Percentiles rank a stretch among this genome's conserved stretches.
These are phyloP conservation scores for Chaetomiaceae sp. DNA, from an alignment of 2,329 filamentous ascomycete species.

Conservation along the genomic window DNA sequence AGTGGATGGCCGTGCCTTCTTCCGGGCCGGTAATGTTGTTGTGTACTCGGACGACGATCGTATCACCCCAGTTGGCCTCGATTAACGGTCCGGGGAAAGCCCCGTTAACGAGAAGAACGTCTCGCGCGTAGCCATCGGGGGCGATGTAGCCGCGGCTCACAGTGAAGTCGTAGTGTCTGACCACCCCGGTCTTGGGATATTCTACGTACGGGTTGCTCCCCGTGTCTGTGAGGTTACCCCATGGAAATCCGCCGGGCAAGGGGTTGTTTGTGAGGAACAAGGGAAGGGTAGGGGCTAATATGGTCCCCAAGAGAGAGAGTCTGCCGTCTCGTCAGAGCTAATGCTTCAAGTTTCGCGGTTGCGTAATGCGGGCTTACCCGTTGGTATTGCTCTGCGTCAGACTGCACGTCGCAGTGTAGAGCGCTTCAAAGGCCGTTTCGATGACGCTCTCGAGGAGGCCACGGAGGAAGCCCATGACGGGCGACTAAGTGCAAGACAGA, in stretches of 20 bases:
- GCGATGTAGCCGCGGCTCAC: conserved; percentile 46
- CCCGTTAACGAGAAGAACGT: conserved; percentile 58
- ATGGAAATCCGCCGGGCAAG: conserved; percentile 46
- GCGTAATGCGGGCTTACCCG: conserved; percentile 29
- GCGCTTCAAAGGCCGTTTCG: conserved; percentile 1
- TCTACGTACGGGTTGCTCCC: conserved; percentile 47
- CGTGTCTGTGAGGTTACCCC: conserved; percentile 41
- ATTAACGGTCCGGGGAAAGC: conserved; percentile 64
- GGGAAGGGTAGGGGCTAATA: conserved; percentile 36
- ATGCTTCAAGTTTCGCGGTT: background rate
- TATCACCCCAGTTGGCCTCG: conserved; percentile 59
- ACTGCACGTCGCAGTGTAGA: conserved; percentile 23
- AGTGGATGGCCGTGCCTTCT: conserved; percentile 49
- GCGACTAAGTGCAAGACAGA: conserved; percentile 5
- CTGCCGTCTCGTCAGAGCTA: conserved; percentile 26
- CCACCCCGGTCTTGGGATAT: conserved; percentile 49
- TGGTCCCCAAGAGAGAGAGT: conserved; percentile 38
- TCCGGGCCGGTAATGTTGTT: conserved; percentile 56
- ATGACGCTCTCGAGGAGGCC: conserved; percentile 15
- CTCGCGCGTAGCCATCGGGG: conserved; percentile 51
- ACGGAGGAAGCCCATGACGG: conserved; percentile 27
- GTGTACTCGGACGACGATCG: conserved; percentile 49
- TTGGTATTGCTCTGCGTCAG: conserved; percentile 36
- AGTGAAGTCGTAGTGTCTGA: conserved; percentile 50
- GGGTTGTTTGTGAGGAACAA: conserved; percentile 46